phyloP scores from a whole-genome alignment of 129 eudicot genomes.

The Chrysanthemum seticuspe region DNA sequence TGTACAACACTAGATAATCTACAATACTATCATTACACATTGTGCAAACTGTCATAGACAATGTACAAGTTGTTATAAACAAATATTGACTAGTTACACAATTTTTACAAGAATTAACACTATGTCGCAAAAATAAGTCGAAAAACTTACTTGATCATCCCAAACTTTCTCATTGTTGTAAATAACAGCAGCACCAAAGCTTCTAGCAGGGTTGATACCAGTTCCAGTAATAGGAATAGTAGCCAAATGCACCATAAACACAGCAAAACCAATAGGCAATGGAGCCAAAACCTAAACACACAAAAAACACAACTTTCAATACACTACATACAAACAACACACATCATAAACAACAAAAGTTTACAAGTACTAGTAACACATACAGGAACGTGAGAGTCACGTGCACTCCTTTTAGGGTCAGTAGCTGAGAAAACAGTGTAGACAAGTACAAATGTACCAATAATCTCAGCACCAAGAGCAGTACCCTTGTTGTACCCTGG shows the following conservation, averaged over 20 bases:
- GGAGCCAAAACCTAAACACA: slow-evolving; percentile 55
- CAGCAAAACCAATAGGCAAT: slow-evolving; percentile 48
- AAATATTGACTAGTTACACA: no score
- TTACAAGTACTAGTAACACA: not conserved
- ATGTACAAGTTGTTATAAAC: no score
- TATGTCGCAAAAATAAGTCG: not conserved
- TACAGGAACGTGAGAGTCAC: slow-evolving; percentile 56
- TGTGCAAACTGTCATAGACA: not conserved
- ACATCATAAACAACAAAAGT: not conserved
- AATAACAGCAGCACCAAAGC: slow-evolving; percentile 50
- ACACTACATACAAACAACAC: not conserved
- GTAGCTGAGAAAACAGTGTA: slow-evolving; percentile 51
- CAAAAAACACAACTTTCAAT: slow-evolving; percentile 11
- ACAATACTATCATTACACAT: not conserved
- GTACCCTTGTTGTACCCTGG: slow-evolving; percentile 48
- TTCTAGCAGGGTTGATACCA: slow-evolving; percentile 54
- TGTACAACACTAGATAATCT: not conserved
- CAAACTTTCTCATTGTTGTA: slow-evolving; percentile 42
- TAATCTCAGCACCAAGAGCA: slow-evolving; percentile 52
- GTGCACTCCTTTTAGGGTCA: slow-evolving; percentile 50
- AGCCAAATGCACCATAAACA: slow-evolving; percentile 53
- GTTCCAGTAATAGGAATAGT: slow-evolving; percentile 54
- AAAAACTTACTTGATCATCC: slow-evolving; percentile 46
- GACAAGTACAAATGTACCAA: slow-evolving; percentile 49
- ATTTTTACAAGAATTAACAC: no score